Evolutionary conservation across 352 stramenopile species (phyloP).

Genomic region (Phytophthora nicotianae): DNA sequence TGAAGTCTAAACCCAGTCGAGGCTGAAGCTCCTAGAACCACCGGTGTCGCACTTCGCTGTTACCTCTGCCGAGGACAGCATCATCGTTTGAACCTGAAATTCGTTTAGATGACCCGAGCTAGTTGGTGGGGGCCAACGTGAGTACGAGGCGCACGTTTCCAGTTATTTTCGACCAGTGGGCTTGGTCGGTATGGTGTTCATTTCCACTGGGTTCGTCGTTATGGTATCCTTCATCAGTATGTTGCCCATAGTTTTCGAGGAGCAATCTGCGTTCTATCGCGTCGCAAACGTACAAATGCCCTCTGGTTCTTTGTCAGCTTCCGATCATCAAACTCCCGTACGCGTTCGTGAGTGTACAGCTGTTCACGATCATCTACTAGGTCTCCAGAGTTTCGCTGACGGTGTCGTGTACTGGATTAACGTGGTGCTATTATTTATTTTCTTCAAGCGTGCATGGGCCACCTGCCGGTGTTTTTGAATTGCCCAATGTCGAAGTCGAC

Average conservation of each 20-base stretch:
- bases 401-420: conserved; percentile 45
- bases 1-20: too few species aligned
- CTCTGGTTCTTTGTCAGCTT: conserved; percentile 63
- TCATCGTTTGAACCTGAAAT: too few species aligned
- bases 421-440: conserved; percentile 40
- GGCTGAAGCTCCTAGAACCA: too few species aligned
- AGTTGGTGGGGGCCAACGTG: too few species aligned
- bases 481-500: conserved; percentile 45
- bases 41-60: too few species aligned
- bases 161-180: too few species aligned
- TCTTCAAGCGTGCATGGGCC: conserved; percentile 45
- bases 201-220: conserved; percentile 82
- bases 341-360: conserved; percentile 23
- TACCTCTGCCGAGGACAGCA: too few species aligned
- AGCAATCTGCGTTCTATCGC: conserved; percentile 84
- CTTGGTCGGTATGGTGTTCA: conserved; percentile 90
- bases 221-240: conserved; percentile 82
- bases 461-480: conserved; percentile 39
- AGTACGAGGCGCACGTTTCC: too few species aligned
- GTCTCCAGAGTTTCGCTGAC: conserved; percentile 38
- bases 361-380: conserved; percentile 45
- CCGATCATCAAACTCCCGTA: conserved; percentile 38
- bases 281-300: conserved; percentile 82
- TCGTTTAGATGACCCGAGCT: too few species aligned
- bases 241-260: conserved; percentile 79